Conservation (phyloP, 2,329 filamentous ascomycete species). For the Ramichloridium luteum region DNA sequence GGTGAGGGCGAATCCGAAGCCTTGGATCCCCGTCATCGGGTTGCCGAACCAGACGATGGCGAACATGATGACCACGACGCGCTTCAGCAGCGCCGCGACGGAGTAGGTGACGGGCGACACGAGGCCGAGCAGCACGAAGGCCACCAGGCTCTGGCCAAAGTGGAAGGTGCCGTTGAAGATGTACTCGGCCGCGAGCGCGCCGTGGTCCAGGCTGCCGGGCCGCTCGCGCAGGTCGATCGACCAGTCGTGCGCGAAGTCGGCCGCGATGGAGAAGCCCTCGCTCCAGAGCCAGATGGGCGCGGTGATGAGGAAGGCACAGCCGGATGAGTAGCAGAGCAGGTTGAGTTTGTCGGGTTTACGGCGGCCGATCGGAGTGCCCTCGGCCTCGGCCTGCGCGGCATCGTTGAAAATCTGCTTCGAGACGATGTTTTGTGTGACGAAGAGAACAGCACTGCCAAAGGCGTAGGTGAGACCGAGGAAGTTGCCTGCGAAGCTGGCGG, state of each 20-base stretch:
- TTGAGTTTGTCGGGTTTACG: slow-evolving; percentile 94
- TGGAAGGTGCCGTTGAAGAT: slow-evolving; percentile 95
- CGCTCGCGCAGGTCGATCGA: slow-evolving; percentile 63
- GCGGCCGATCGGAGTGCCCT: slow-evolving; percentile 48
- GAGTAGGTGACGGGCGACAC: slow-evolving; percentile 96
- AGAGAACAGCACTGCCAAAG: slow-evolving; percentile 79
- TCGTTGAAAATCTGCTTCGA: slow-evolving; percentile 98
- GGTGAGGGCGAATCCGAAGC: slow-evolving; percentile 72
- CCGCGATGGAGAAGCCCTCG: slow-evolving; percentile 67
- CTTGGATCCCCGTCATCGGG: slow-evolving; percentile 71
- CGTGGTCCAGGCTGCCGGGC: slow-evolving; percentile 57
- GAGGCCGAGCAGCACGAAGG: slow-evolving; percentile 82
- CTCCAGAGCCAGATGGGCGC: slow-evolving; percentile 86
- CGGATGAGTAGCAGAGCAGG: slow-evolving; percentile 91
- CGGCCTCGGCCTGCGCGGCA: slow-evolving; percentile 69
- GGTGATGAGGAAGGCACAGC: slow-evolving; percentile 78
- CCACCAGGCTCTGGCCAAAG: slow-evolving; percentile 90
- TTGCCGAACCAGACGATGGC: slow-evolving; percentile 95
- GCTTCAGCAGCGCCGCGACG: slow-evolving; percentile 89
- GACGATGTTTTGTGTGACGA: slow-evolving; percentile 97
- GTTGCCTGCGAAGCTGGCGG: slow-evolving; percentile 80
- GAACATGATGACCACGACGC: slow-evolving; percentile 90
- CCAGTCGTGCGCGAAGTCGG: slow-evolving; percentile 72
- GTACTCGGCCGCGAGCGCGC: slow-evolving; percentile 62
- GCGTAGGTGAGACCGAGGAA: slow-evolving; percentile 83